Percentiles rank a stretch among this genome's conserved stretches.
These are phyloP conservation scores for Heteromeles arbutifolia DNA, from an alignment of 306 rosid genomes.

Conservation along the genomic window DNA sequence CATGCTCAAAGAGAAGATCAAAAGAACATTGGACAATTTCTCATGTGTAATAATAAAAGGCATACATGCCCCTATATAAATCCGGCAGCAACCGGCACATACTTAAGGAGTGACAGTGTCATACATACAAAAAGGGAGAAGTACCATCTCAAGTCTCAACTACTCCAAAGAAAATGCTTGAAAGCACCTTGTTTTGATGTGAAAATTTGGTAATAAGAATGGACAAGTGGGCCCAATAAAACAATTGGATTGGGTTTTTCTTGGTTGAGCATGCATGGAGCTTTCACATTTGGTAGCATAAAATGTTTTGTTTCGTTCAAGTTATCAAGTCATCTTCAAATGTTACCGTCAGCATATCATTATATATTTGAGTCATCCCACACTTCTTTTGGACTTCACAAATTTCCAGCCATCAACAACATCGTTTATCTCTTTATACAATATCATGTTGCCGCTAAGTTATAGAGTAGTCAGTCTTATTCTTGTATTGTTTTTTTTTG, in stretches of 20 bases:
- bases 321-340: neutral
- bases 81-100: too few species aligned
- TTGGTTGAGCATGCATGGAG: neutral
- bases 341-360: neutral
- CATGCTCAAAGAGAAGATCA: too few species aligned
- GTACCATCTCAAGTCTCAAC: too few species aligned
- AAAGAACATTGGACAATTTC: too few species aligned
- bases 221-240: neutral
- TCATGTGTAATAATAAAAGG: too few species aligned
- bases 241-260: neutral
- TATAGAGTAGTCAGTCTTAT: neutral
- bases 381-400: neutral
- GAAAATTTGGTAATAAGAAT: neutral
- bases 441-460: neutral
- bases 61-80: too few species aligned
- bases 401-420: neutral
- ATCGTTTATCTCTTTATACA: neutral
- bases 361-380: neutral
- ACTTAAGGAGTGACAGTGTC: too few species aligned
- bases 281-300: neutral
- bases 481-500: neutral
- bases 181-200: neutral
- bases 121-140: too few species aligned
- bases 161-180: too few species aligned
- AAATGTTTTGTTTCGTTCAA: neutral